Base-by-base conservation (phyloP, 768 basidiomycete species). In the Gautieria morchelliformis region DNA sequence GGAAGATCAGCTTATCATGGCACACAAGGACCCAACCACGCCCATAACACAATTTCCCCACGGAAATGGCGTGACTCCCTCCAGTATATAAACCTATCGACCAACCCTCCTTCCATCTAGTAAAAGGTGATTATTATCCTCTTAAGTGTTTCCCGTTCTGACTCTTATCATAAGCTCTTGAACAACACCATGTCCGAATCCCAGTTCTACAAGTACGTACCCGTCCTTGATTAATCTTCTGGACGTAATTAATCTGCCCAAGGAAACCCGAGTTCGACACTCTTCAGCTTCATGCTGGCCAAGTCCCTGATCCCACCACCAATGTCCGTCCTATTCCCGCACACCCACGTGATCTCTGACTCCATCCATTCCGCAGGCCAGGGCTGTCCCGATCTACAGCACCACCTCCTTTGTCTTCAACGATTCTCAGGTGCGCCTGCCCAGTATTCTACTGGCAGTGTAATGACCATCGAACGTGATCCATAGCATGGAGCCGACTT, bases 381-480 rank as follows among this genome's bases (percentile, higher is more conserved):
- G 88, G 3, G 89, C 88, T 3, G 79, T 81, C 0, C 89, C 89
- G 0, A 89, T 92, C 64, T 89, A 89, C 58, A 81, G 85, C 0
- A 72, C 83, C 14, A 84, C 85, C 4, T 82, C 81, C 62, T 89
- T 82, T 60, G 79, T 81, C 19, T 89, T 89, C 75, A 82, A 89
- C 63, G 73, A 85, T 65, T 81, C 84, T 46, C 75, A 79, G 63
- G 82, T 84, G 64, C 49, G 76, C 70, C 8, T 20, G 6, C 11
- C 47, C 1, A 3, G 22, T 33, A 3, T 27, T 19, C 20, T 14
- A 20, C 14, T 20, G n/a, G 32, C 27, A 15, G 24, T 15, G 10
- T 19, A 30, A 27, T n/a, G n/a, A n/a, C n/a, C n/a, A n/a, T 17
- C n/a, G 7, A 11, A 37, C 4, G 4, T 4, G 37, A 35, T 22